These are phyloP conservation scores for Aristolochia fimbriata DNA, from an alignment of 164 flowering plant genomes.

Conservation along the genomic window DNA sequence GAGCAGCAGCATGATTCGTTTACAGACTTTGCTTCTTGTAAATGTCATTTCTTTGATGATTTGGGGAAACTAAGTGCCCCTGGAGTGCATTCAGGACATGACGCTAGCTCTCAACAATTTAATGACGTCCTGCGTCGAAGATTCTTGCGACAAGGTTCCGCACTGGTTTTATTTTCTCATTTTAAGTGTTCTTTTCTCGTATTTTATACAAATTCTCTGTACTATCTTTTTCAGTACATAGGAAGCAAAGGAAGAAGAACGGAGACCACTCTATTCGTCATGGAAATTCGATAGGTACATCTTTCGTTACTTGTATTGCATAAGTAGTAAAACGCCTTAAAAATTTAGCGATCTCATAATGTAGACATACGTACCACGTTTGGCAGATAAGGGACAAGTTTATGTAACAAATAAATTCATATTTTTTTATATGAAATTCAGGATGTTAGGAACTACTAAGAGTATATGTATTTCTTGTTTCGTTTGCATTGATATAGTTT, in stretches of 20 bases:
- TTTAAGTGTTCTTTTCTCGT: neutral
- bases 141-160: constrained; percentile 68
- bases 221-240: constrained; percentile 39
- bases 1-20: constrained; percentile 43
- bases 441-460: no score
- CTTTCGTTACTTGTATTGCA: neutral
- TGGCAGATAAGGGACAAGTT: neutral
- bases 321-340: neutral
- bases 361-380: neutral
- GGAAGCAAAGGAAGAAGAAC: constrained; percentile 43
- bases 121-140: constrained; percentile 68
- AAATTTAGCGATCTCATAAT: neutral
- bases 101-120: constrained; percentile 20
- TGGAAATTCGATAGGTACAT: constrained; percentile 10
- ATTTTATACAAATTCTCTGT: neutral
- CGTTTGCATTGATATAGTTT: neutral
- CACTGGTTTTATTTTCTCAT: constrained; percentile 8
- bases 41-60: constrained; percentile 75
- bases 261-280: constrained; percentile 16
- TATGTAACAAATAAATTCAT: no score
- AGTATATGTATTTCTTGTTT: neutral
- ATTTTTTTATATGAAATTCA: neutral
- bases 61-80: constrained; percentile 39
- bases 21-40: constrained; percentile 62
- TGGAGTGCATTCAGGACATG: constrained; percentile 10